These are phyloP conservation scores for Crithidia acanthocephali DNA, from an alignment of 208 protist genomes.

Conservation along the genomic window DNA sequence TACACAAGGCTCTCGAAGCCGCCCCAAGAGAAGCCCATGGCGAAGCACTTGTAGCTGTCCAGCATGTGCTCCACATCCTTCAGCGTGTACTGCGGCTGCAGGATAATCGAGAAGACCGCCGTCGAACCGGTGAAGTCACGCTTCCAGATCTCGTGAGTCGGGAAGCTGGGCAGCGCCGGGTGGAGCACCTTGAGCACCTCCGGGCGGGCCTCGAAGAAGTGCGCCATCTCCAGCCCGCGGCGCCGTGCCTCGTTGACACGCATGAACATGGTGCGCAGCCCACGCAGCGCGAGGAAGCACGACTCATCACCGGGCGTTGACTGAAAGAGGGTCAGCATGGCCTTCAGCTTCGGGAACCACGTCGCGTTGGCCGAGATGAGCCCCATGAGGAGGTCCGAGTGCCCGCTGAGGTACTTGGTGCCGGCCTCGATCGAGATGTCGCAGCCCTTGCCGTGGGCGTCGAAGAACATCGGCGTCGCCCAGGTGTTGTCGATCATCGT, in stretches of 20 bases:
- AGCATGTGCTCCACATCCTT: slow-evolving; percentile 29
- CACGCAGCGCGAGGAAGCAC: slow-evolving; percentile 39
- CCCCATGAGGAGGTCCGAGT: slow-evolving; percentile 42
- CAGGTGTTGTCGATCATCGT: slow-evolving; percentile 43
- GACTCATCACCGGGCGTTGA: slow-evolving; percentile 38
- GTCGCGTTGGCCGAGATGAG: slow-evolving; percentile 35
- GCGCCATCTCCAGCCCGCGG: slow-evolving; percentile 26
- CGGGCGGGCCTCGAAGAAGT: slow-evolving; percentile 22
- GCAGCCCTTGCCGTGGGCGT: slow-evolving; percentile 36
- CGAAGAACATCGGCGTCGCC: slow-evolving; percentile 43
- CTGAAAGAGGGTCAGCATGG: slow-evolving; percentile 26
- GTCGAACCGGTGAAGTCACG: slow-evolving; percentile 38
- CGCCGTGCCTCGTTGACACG: slow-evolving; percentile 35
- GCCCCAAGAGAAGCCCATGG: slow-evolving; percentile 39
- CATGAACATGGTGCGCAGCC: slow-evolving; percentile 39
- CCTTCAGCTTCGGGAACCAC: slow-evolving; percentile 31
- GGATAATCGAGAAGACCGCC: slow-evolving; percentile 29
- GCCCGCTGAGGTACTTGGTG: slow-evolving; percentile 45
- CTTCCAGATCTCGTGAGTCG: slow-evolving; percentile 39
- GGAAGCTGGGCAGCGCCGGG: slow-evolving; percentile 31
- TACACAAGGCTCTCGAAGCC: slow-evolving; percentile 40
- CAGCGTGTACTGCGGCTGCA: slow-evolving; percentile 31
- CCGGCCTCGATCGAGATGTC: slow-evolving; percentile 46
- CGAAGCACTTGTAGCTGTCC: slow-evolving; percentile 29
- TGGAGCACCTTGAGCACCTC: slow-evolving; percentile 36